Base-by-base conservation (phyloP, 805 yeast species). In the Candida parachauliodes region DNA sequence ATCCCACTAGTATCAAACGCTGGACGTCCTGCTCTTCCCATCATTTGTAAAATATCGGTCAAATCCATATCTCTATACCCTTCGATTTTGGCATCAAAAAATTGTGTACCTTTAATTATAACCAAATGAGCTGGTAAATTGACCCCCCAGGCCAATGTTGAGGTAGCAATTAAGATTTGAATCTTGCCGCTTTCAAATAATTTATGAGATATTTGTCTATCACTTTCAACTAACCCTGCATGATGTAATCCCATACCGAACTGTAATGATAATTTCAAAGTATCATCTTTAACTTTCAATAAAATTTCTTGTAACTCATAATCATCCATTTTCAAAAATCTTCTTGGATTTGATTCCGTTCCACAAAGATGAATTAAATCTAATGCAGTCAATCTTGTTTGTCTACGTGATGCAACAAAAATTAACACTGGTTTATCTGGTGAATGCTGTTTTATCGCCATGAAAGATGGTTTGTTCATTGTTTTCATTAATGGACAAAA, bases 381-480 rank as follows among this genome's bases (percentile, higher is more conserved):
- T 32, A 81, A 65, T 0, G 94, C 88, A 0, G 94, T 85, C 36
- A 85, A 70, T 42, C 94, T 65, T 0, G 94, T 85, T 58, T 85
- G 94, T 42, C 94, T 68, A 53, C 94, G 72, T 2, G 93, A 83
- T 1, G 93, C 88, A 25, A 85, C 94, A 51, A 85, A 85, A n/a
- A 85, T 79, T 48, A 85, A 68, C 8, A 83, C 91, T 0, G 96
- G 95, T 54, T 88, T 81, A 14, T 65, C 66, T 2, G 96, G 94
- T 0, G 96, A 84, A 55, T 89, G 96, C 45, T 86, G 88, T 53
- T 88, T 86, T 45, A 88, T 88, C 0, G 96, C 95, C 82, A 83
- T 77, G 52, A 84, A 88, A 0, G 95, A 91, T 1, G 97, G 96
- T 51, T 74, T 88, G 69, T 81, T 88, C 93, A 77, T 86, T 16